phyloP scores from a whole-genome alignment of 176 grass and related monocot species.

The Eragrostis nindensis region DNA sequence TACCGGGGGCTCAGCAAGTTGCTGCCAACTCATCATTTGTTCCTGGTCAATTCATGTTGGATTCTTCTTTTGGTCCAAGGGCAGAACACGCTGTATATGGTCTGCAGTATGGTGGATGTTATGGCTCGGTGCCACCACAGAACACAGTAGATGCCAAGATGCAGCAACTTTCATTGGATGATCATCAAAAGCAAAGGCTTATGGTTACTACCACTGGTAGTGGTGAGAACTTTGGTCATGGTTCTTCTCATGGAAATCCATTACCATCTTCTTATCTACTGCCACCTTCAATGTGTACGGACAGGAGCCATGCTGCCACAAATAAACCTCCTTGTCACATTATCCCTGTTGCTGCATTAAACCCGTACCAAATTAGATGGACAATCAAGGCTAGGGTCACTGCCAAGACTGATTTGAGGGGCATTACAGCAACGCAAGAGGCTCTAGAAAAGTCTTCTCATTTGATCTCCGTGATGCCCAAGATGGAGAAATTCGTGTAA shows the following conservation, averaged over 20 bases:
- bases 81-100: background rate
- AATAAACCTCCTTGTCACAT: constrained; percentile 59
- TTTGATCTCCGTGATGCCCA: constrained; percentile 85
- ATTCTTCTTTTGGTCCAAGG: constrained; percentile 41
- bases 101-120: constrained; percentile 31
- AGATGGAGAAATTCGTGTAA: constrained; percentile 75
- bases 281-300: constrained; percentile 57
- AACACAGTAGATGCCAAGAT: constrained; percentile 39
- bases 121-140: constrained; percentile 37
- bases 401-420: constrained; percentile 57
- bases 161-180: constrained; percentile 39
- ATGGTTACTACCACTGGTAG: constrained; percentile 37
- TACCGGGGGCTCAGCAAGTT: background rate
- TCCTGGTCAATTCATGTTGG: constrained; percentile 38
- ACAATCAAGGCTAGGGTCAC: constrained; percentile 95
- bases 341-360: constrained; percentile 71
- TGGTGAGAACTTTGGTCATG: constrained; percentile 37
- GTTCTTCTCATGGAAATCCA: constrained; percentile 48
- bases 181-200: constrained; percentile 70
- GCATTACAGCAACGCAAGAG: constrained; percentile 43
- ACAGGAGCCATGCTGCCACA: constrained; percentile 55
- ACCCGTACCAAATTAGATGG: constrained; percentile 73
- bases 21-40: constrained; percentile 26
- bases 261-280: constrained; percentile 47
- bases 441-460: constrained; percentile 77